Base-by-base conservation (phyloP, 371 early-diverging fungal species). In the Nematocida minor region DNA sequence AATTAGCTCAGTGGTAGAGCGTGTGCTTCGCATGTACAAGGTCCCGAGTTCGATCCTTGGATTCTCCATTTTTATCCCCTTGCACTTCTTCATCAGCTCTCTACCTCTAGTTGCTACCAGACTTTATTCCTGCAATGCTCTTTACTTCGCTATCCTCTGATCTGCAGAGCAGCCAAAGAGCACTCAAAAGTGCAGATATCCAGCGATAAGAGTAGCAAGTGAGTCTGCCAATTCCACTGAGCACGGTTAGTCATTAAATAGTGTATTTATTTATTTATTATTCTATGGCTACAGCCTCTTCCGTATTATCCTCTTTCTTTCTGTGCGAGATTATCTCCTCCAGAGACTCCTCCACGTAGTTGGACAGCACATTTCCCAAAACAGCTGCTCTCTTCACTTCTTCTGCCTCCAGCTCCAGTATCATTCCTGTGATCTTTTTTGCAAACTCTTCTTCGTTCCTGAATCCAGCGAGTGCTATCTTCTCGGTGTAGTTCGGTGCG, bases 1-100 rank as follows among this genome's bases (percentile, higher is more conserved):
- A 60, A 57, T 80, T 83, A 82, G 82, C 83, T 85, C 81, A 83
- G 83, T 82, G 83, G 85, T 82, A 85, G 82, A 85, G 83, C 79
- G 80, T 71, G 83, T 79, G 83, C 81, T 85, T 83, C 80, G 85
- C 84, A 82, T 82, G 81, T 69, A 69, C 82, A 69, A 83, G 81
- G 82, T 80, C 82, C 70, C 74, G 83, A 83, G 85, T 83, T 85
- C 83, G 77, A 83, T 80, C 62, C 85, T 83, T 79, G 81, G 79
- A 84, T 74, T 83, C 78, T 83, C 81, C 79, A 82, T 67, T 66
- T 77, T 70, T 81, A 57, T 69, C 38, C 47, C 31, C 44, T n/a
- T n/a, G n/a, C n/a, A n/a, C 32, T 11, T 51, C 4, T 11, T 53
- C 4, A 7, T 14, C 66, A 11, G 4, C 29, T 48, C 6, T 14